Evolutionary conservation across 768 basidiomycete species (phyloP), one percentile per base, ranked within the genome.

Genomic region (Naganishia friedmannii): DNA sequence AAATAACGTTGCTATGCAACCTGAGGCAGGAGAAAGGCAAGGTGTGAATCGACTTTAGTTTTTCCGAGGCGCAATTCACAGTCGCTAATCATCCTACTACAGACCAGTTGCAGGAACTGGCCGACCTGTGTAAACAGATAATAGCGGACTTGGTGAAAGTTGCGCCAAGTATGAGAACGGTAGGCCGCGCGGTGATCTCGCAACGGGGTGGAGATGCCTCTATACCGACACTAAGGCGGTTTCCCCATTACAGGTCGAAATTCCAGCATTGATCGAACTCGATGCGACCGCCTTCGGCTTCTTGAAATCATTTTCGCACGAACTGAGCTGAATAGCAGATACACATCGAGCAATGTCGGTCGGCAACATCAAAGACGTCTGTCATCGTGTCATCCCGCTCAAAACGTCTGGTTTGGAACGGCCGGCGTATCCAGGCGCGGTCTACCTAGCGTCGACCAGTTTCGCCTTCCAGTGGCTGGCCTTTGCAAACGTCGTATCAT

Each of bases 151-250:
- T 69, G 21, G 51, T 69, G 12, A 12, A 53, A 19, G 45, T 53
- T 10, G 29, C 46, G 21, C 68, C 68, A 9, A 57, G 45, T 17
- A 69, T 69, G 68, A 48, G 29, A 37, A 32, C 48, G 21, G 68
- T 79, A 29, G 53, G 68, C 37, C 23, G 34, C 60, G 5, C 12
- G 7, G 7, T 2, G 3, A 15, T 26, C 60, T 2, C 29, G 29
- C 42, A 37, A 3, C 21, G 28, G 29, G n/a, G 13, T 6, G 6
- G 10, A n/a, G 31, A 39, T 34, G 15, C 21, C n/a, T 42, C 15
- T 15, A 23, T 48, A 7, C 23, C 3, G 32, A 26, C 26, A 29
- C 63, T 65, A 19, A 65, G 13, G 21, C 3, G 23, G 1, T 3
- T 17, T 58, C 26, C n/a, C 0, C 48, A 17, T 23, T 23, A 15